Conservation (phyloP, 495 filamentous ascomycete species). For the Schizothecium vesticola region DNA sequence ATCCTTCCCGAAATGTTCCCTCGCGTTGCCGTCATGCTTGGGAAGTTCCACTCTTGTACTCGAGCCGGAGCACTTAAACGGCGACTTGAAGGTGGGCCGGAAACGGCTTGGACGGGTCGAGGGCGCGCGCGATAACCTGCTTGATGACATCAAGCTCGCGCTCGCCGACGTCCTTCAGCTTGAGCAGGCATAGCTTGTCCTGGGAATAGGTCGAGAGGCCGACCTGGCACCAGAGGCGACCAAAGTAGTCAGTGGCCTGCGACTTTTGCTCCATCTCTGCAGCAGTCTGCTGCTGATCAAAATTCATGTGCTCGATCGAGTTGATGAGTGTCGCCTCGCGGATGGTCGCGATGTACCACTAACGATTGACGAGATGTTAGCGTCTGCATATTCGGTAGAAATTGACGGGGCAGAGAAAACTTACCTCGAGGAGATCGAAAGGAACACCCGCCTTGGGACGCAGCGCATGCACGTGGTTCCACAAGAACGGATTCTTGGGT, state of each 20-base stretch:
- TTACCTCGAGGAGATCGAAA: slow-evolving; percentile 43
- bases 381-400: not conserved
- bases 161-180: not conserved
- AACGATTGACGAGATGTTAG: slow-evolving; percentile 18
- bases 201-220: slow-evolving; percentile 22
- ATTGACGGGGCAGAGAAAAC: slow-evolving; percentile 3
- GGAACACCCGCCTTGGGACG: slow-evolving; percentile 36
- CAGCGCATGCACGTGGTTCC: slow-evolving; percentile 39
- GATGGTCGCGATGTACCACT: slow-evolving; percentile 52
- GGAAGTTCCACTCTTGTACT: not conserved
- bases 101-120: not conserved
- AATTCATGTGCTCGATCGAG: slow-evolving; percentile 17
- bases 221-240: slow-evolving; percentile 41
- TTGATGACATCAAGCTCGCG: slow-evolving; percentile 40
- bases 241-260: slow-evolving; percentile 30
- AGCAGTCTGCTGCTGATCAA: not conserved
- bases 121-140: slow-evolving; percentile 4
- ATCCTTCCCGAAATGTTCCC: not conserved
- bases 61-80: not conserved
- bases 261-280: not conserved
- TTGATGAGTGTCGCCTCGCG: slow-evolving; percentile 38
- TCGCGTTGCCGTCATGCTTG: not conserved
- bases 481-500: slow-evolving; percentile 34
- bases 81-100: not conserved
- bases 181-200: slow-evolving; percentile 10